Percentiles rank a stretch among this genome's conserved stretches.
Conservation (phyloP, 1,284 basidiomycete species). For the Malassezia pachydermatis region DNA sequence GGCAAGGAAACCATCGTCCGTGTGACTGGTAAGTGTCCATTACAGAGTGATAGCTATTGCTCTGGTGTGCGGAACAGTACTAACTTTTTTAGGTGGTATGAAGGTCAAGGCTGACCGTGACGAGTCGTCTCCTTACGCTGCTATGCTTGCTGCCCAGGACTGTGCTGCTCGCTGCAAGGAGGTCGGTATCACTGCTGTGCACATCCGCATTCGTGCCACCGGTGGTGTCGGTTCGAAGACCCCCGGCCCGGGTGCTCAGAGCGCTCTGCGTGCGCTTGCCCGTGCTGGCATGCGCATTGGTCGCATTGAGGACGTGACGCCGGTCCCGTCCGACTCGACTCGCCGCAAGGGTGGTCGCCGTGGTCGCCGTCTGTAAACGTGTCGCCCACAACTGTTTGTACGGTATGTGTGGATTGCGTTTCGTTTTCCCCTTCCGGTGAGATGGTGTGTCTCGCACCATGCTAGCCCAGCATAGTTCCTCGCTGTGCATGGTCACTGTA, state of each 20-base stretch:
- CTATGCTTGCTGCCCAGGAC: conserved; percentile 98
- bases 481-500: conserved; percentile 10
- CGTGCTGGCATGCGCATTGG: conserved; percentile 98
- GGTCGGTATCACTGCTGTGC: conserved; percentile 93
- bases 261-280: conserved; percentile 92
- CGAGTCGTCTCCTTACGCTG: conserved; percentile 97
- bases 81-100: conserved; percentile 66
- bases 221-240: conserved; percentile 98
- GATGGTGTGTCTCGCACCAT: background rate
- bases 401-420: background rate
- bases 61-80: background rate
- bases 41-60: background rate
- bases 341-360: conserved; percentile 99
- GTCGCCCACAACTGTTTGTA: background rate
- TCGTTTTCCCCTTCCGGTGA: background rate
- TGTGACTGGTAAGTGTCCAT: conserved; percentile 68
- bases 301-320: conserved; percentile 83
- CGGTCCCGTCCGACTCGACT: conserved; percentile 92
- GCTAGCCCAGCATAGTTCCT: background rate
- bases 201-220: conserved; percentile 95
- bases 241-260: conserved; percentile 94
- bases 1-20: conserved; percentile 98
- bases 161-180: conserved; percentile 93
- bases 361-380: conserved; percentile 77
- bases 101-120: conserved; percentile 99